A percentile compares a stretch with the other conserved stretches of the same genome.
These are phyloP conservation scores for Boletellus ananas DNA, from an alignment of 768 basidiomycete species.

Conservation along the genomic window DNA sequence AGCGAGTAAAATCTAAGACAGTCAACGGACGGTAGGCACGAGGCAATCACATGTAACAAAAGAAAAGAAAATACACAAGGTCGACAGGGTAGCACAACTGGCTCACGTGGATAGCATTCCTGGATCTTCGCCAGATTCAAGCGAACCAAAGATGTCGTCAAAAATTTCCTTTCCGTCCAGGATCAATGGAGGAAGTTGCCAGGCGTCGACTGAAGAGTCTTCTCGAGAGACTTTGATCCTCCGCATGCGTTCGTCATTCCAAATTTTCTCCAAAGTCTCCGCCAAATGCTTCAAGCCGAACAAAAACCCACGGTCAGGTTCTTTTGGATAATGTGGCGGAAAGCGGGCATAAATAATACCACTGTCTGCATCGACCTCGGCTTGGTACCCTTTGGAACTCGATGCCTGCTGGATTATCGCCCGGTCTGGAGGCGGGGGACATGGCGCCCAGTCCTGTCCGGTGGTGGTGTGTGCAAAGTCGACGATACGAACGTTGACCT, in stretches of 20 bases:
- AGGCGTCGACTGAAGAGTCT: conserved; percentile 42
- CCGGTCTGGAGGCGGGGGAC: conserved; percentile 45
- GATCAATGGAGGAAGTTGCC: conserved; percentile 60
- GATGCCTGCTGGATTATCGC: conserved; percentile 42
- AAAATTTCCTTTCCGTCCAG: conserved; percentile 79
- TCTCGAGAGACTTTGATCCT: conserved; percentile 63
- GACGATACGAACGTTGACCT: conserved; percentile 93
- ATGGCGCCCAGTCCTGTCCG: conserved; percentile 82
- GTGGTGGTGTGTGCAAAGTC: conserved; percentile 99
- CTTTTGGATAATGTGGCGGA: conserved; percentile 84
- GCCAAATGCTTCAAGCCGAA: conserved; percentile 84
- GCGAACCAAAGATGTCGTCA: conserved; percentile 58
- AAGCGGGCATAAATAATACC: conserved; percentile 89
- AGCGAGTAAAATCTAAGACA: conserved; percentile 14
- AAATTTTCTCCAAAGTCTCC: conserved; percentile 74
- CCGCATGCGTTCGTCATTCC: conserved; percentile 78
- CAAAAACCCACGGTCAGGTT: conserved; percentile 92
- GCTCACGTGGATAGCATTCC: conserved; percentile 73
- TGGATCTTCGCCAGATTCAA: conserved; percentile 54
- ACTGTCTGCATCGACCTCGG: conserved; percentile 76
- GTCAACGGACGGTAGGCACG: background rate
- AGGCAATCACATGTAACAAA: background rate
- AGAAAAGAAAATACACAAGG: background rate
- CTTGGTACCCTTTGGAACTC: conserved; percentile 72
- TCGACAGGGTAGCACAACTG: background rate